Evolutionary conservation across 305 asterid genomes (phyloP), one percentile per base, ranked within the genome.

Genomic region (Euphrasia arctica): DNA sequence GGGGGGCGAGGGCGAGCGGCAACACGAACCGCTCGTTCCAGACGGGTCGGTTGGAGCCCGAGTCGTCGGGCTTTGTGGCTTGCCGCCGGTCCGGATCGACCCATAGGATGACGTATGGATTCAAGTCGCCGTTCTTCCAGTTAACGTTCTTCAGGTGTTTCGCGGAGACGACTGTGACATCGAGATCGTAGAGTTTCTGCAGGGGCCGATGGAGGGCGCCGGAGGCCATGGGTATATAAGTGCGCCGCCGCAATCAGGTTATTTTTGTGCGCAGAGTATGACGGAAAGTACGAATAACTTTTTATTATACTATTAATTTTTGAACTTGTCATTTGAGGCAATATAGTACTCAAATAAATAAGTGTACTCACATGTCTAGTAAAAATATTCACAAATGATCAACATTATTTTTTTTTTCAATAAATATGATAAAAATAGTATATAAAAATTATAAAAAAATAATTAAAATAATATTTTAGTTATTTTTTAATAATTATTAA

Each of bases 11-110:
- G 13, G 75, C 57, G 56, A 90, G 78, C 3, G 93, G 88, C 60
- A 90, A 76, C 54, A 85, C 74, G 77, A 87, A 90, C 1, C 90
- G 84, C 80, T 90, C 94, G 88, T 87, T 90, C 97, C 97, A 90
- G 1, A 85, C 88, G 47, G 95, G 97, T 8, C 75, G 80, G 50
- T 83, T 85, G 1, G 82, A 80, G 2, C 95, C 90, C 39, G 73
- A 81, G 65, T 87, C 90, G 72, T 87, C 95, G 39, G 97, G 88
- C 72, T 90, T 86, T n/a, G 97, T 85, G 71, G 95, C 90, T 36
- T 81, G 82, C 14, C 95, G 92, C 63, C 88, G 90, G 15, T 88
- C 95, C 43, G 92, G 87, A 70, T 90, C 89, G 74, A 87, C 81
- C 94, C 95, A 90, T 29, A 90, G 78, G 69, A 85, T 83, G 72